Percentiles rank a stretch among this genome's conserved stretches.
These are phyloP conservation scores for Rosa rugosa DNA, from an alignment of 306 rosid genomes.

Conservation along the genomic window DNA sequence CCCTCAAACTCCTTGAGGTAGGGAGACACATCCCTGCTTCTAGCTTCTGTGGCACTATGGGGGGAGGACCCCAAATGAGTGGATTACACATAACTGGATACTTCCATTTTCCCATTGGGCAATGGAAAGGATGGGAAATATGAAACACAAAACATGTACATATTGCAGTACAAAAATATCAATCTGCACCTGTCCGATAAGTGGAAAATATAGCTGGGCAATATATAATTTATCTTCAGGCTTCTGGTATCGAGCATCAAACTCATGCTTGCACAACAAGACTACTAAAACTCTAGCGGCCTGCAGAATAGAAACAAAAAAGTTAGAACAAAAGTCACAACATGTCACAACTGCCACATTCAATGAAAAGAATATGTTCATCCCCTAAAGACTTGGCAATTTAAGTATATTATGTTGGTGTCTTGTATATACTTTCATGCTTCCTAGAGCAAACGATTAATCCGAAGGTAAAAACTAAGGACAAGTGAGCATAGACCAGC, in stretches of 20 bases:
- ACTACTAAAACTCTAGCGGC: slow-evolving; percentile 95
- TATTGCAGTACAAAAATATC: slow-evolving; percentile 7
- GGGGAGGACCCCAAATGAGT: neutral
- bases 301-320: slow-evolving; percentile 37
- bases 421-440: neutral
- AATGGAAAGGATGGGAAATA: neutral
- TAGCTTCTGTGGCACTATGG: neutral
- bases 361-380: neutral
- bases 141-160: neutral
- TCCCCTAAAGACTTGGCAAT: neutral
- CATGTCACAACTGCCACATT: neutral
- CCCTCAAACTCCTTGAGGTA: neutral
- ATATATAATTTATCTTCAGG: slow-evolving; percentile 95
- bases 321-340: slow-evolving; percentile 17
- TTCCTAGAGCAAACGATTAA: neutral
- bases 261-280: slow-evolving; percentile 95
- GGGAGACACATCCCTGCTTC: neutral
- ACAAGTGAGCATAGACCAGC: neutral
- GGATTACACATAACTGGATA: neutral
- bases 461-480: neutral
- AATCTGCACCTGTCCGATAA: slow-evolving; percentile 77
- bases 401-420: neutral
- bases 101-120: neutral
- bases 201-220: slow-evolving; percentile 96
- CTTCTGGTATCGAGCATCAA: slow-evolving; percentile 98